Conservation (phyloP, 2,329 filamentous ascomycete genomes). For the Ophiocordyceps camponoti-leonardi region DNA sequence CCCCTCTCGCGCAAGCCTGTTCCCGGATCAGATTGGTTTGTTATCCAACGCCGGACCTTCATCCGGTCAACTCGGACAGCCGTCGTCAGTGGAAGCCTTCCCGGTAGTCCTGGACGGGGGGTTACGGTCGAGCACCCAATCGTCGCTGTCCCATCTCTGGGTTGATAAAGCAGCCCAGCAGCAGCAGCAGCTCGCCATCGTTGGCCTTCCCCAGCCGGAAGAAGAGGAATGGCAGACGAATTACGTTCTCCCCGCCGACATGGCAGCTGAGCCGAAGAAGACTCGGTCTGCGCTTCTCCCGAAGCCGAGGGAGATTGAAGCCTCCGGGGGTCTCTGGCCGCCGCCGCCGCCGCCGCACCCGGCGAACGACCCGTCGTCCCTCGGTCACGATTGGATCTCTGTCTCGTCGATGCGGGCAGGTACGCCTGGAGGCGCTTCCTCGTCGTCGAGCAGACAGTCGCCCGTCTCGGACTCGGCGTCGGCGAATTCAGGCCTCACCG, state of each 20-base stretch:
- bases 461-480: constrained; percentile 4
- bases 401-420: constrained; percentile 3
- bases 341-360: neutral
- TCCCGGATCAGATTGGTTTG: constrained; percentile 17
- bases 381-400: constrained; percentile 3
- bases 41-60: neutral
- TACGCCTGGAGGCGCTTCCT: constrained; percentile 1
- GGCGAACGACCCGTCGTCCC: neutral
- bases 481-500: constrained; percentile 3
- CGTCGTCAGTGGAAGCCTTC: neutral
- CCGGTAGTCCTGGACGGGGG: neutral
- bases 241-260: constrained; percentile 3
- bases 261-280: constrained; percentile 3
- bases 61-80: neutral
- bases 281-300: neutral
- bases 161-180: neutral
- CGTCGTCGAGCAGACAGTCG: constrained; percentile 4
- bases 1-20: constrained; percentile 32
- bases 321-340: constrained; percentile 3
- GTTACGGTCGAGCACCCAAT: no score
- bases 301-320: neutral
- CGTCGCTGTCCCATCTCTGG: neutral
- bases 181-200: neutral
- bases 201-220: constrained; percentile 15
- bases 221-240: constrained; percentile 1